Evolutionary conservation across 495 filamentous ascomycete genomes (phyloP).

Genomic region (Chaetomium tenue): DNA sequence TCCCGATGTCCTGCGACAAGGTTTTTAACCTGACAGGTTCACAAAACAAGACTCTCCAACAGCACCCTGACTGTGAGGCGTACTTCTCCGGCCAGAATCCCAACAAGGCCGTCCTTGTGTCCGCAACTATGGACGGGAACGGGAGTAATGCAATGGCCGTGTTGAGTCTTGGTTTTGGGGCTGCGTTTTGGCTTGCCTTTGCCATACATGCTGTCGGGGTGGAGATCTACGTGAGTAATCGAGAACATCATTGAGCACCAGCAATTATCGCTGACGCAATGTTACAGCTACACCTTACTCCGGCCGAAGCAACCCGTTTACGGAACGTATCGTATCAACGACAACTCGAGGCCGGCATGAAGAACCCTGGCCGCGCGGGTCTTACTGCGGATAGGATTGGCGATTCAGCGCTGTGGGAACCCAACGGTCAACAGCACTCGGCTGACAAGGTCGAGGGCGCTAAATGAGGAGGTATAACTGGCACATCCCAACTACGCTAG

Average conservation of each 20-base stretch:
- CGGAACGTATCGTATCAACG: conserved; percentile 50
- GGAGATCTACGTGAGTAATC: conserved; percentile 49
- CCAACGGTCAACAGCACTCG: neutral
- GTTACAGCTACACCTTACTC: conserved; percentile 47
- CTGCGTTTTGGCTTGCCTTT: conserved; percentile 47
- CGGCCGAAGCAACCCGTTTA: conserved; percentile 48
- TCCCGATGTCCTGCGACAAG: conserved; percentile 42
- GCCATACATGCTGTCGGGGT: conserved; percentile 49
- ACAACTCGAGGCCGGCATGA: conserved; percentile 52
- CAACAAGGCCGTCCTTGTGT: conserved; percentile 32
- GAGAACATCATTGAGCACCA: no score
- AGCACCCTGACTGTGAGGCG: conserved; percentile 43
- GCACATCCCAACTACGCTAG: no score
- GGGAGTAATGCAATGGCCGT: conserved; percentile 34
- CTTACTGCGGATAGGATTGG: conserved; percentile 47
- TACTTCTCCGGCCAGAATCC: conserved; percentile 28
- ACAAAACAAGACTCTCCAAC: conserved; percentile 11
- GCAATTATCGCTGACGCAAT: neutral
- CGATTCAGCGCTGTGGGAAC: conserved; percentile 40
- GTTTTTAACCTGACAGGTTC: conserved; percentile 34
- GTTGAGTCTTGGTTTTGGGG: conserved; percentile 44
- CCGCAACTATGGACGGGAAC: conserved; percentile 27
- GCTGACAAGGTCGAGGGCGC: neutral
- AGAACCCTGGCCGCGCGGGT: conserved; percentile 48
- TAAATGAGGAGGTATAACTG: neutral